Evolutionary conservation across 2,329 filamentous ascomycete genomes (phyloP), one percentile per base, ranked within the genome.

Genomic region (Grosmannia penicillata): DNA sequence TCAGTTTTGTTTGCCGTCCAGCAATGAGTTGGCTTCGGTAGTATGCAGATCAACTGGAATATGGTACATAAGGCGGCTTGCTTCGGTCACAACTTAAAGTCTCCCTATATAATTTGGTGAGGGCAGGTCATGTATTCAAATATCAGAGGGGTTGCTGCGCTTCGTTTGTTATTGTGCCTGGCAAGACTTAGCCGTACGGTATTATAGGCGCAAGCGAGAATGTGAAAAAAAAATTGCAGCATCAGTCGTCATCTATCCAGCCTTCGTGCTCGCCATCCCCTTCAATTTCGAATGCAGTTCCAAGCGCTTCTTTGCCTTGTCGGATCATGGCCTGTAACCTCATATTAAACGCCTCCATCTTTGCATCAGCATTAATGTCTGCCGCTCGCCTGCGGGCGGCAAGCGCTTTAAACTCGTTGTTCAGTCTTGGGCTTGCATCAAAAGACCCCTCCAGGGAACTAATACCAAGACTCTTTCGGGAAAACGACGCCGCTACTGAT

Each of bases 291-390:
- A 83, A 64, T 29, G 65, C 80, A 17, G 81, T 82, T 3, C 79
- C 87, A 15, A 98, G 60, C 2, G 91, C 91, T 56, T 91, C 81
- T 49, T 80, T 80, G 1, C 87, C 91, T 57, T 96, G 80, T 2
- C 78, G 70, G 39, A 98, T 93, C 81, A 98, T 85, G 25, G 78
- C 81, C 52, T 82, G 74, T 34, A 96, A 62, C 49, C 82, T 75
- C 34, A 74, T 68, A 53, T 91, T 93, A 57, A 96, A 76, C 21
- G 79, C 73, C 35, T 75, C 76, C 48, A 96, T 80, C 37, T 80
- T 77, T 31, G 78, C 74, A 48, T 96, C 86, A 8, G 82, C 72
- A 48, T 87, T 78, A 33, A 76, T 68, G 49, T 94, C 85, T 41
- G 82, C 81, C 36, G 74, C 72, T 19, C 76, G 66, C 47, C 79